Conservation (phyloP, 139 green algal species). For the Chlorokybus atmophyticus region DNA sequence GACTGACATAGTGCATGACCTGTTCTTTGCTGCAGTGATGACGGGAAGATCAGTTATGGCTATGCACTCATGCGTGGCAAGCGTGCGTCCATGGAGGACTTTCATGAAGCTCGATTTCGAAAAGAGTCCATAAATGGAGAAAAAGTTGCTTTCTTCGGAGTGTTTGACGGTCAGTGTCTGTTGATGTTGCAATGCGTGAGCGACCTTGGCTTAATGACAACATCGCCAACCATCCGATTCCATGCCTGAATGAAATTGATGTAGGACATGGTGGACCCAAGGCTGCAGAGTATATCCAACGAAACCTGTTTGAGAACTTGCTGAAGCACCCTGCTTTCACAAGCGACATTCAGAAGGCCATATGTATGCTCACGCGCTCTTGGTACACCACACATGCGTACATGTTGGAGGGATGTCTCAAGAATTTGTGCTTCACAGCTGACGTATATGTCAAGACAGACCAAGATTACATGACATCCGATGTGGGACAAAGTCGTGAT, state of each 20-base stretch:
- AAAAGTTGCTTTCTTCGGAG: constrained; percentile 66
- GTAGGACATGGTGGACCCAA: constrained; percentile 74
- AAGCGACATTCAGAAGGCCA: constrained; percentile 37
- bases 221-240: background rate
- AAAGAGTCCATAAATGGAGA: constrained; percentile 33
- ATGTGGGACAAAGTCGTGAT: constrained; percentile 44
- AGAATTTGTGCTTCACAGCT: constrained; percentile 5
- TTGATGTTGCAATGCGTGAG: background rate
- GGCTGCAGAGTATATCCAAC: constrained; percentile 68
- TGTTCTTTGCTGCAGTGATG: too few species aligned
- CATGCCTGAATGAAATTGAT: background rate
- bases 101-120: constrained; percentile 45
- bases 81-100: constrained; percentile 67
- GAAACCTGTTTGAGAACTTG: constrained; percentile 73
- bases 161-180: constrained; percentile 72
- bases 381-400: background rate
- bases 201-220: background rate
- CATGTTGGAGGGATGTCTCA: background rate
- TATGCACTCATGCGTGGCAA: constrained; percentile 59
- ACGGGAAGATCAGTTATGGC: constrained; percentile 51
- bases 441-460: constrained; percentile 60
- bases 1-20: too few species aligned
- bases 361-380: constrained; percentile 16
- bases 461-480: constrained; percentile 52
- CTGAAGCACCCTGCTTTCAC: constrained; percentile 53